Conservation (phyloP, 2,329 filamentous ascomycete genomes). For the Hypoxylon sp. region DNA sequence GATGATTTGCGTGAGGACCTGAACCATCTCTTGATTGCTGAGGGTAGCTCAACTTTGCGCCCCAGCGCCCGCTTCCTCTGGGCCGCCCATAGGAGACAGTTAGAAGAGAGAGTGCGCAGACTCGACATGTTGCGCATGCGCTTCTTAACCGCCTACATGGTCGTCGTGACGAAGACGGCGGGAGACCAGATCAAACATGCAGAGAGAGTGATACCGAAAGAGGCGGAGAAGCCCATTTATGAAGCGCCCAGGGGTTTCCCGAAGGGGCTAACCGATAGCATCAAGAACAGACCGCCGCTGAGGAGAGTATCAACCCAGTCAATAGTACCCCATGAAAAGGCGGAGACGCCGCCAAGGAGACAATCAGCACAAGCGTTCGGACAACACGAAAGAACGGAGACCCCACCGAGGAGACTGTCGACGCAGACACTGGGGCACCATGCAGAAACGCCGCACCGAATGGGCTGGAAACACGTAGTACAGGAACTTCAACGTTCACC, state of each 20-base stretch:
- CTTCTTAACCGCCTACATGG: constrained; percentile 74
- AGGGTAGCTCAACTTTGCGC: constrained; percentile 60
- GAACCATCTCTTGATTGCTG: constrained; percentile 63
- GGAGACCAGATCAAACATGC: constrained; percentile 52
- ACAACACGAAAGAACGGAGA: constrained; percentile 59
- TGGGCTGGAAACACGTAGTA: constrained; percentile 73
- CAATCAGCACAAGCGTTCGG: constrained; percentile 62
- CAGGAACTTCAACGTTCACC: constrained; percentile 72
- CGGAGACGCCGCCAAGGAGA: constrained; percentile 60
- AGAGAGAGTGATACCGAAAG: constrained; percentile 46
- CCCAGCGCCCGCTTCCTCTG: constrained; percentile 67
- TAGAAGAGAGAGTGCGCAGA: constrained; percentile 70
- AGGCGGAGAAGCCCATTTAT: constrained; percentile 50
- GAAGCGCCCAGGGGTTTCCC: constrained; percentile 50
- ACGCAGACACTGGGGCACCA: constrained; percentile 61
- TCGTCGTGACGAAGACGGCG: constrained; percentile 62
- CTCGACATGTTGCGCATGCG: constrained; percentile 73
- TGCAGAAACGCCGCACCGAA: constrained; percentile 58
- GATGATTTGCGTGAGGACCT: constrained; percentile 73
- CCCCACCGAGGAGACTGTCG: constrained; percentile 65
- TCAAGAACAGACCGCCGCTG: constrained; percentile 61
- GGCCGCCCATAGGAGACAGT: constrained; percentile 65
- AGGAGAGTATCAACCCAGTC: constrained; percentile 64
- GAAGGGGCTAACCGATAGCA: constrained; percentile 59
- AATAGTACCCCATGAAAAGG: constrained; percentile 62